These are phyloP conservation scores for Elasticomyces elasticus DNA, from an alignment of 495 filamentous ascomycete genomes.

Conservation along the genomic window DNA sequence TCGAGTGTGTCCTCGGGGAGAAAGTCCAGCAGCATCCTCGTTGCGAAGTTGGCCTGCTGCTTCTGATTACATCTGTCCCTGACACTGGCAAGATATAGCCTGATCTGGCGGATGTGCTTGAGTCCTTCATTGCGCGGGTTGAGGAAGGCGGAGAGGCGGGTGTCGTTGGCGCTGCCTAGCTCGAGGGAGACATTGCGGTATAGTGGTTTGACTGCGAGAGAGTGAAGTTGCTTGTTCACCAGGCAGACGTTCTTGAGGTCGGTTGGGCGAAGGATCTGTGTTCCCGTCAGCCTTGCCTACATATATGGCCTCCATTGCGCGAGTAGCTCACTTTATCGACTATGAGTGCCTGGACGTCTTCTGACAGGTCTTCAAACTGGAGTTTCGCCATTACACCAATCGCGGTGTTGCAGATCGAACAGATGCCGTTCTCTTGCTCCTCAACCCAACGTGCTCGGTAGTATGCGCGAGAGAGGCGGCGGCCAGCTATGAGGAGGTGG, in stretches of 20 bases:
- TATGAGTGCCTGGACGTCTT: constrained; percentile 32
- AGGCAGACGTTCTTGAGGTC: constrained; percentile 33
- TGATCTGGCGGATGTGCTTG: constrained; percentile 27
- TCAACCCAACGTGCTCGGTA: neutral
- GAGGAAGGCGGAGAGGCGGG: constrained; percentile 28
- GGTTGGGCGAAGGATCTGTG: constrained; percentile 31
- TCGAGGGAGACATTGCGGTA: constrained; percentile 32
- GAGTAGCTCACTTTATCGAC: constrained; percentile 26
- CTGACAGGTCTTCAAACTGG: constrained; percentile 24
- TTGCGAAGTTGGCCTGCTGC: constrained; percentile 30
- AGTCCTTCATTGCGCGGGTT: constrained; percentile 33
- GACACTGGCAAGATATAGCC: constrained; percentile 29
- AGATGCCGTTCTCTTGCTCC: neutral
- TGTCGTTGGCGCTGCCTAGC: constrained; percentile 28
- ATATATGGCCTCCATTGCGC: neutral
- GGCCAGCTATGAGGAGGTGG: neutral
- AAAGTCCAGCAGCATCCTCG: constrained; percentile 34
- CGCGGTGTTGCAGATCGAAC: neutral
- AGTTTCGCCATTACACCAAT: constrained; percentile 3
- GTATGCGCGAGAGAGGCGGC: neutral
- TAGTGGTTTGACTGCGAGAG: constrained; percentile 31
- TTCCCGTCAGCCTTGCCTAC: neutral
- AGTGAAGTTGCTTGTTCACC: constrained; percentile 32
- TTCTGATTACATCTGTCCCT: constrained; percentile 29
- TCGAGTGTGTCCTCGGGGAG: constrained; percentile 33